Conservation (phyloP, 305 asterid species). For the Fraxinus baroniana region DNA sequence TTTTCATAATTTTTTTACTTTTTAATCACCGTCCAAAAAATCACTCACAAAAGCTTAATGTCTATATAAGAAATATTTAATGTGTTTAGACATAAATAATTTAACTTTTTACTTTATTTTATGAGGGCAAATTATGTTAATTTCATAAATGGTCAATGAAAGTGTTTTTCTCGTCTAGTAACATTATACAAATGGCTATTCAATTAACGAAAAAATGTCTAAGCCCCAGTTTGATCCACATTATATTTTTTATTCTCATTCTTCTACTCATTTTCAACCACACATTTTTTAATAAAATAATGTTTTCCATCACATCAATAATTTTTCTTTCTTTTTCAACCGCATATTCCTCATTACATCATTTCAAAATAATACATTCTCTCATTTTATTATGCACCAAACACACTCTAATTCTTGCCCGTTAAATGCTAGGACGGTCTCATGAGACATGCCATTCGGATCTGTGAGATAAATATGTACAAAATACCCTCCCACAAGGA, state of each 20-base stretch:
- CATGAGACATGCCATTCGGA: neutral
- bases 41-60: neutral
- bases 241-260: no score
- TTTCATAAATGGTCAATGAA: neutral
- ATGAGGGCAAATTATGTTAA: neutral
- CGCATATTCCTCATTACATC: no score
- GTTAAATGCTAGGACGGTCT: neutral
- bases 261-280: no score
- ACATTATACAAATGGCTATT: neutral
- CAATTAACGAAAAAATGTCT: neutral
- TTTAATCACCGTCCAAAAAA: neutral
- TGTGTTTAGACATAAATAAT: neutral
- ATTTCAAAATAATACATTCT: no score
- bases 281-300: no score
- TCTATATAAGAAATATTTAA: no score
- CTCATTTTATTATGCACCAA: no score
- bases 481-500: neutral
- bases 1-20: neutral
- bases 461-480: neutral
- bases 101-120: neutral
- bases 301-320: no score
- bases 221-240: no score
- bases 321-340: no score
- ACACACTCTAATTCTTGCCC: neutral
- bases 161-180: no score